Percentiles rank a stretch among this genome's conserved stretches.
These are phyloP conservation scores for Usnea hakonensis DNA, from an alignment of 495 filamentous ascomycete genomes.

Conservation along the genomic window DNA sequence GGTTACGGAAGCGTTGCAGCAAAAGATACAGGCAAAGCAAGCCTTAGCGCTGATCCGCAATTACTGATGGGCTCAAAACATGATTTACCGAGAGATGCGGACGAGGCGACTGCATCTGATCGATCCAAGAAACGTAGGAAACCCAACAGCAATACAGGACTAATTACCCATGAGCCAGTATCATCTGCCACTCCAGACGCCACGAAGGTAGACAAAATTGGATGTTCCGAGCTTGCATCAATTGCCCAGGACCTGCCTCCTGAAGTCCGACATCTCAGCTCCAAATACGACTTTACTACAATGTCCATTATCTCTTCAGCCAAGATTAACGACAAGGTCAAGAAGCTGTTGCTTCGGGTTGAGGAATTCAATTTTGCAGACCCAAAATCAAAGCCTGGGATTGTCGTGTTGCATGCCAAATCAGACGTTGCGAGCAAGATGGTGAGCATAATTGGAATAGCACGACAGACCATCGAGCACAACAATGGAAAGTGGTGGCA, in stretches of 20 bases:
- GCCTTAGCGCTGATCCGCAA: neutral
- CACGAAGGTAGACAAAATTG: neutral
- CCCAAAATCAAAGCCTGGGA: slow-evolving; percentile 22
- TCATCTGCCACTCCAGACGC: neutral
- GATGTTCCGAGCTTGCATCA: neutral
- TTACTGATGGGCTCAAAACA: neutral
- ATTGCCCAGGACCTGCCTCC: neutral
- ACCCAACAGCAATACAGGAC: slow-evolving; percentile 5
- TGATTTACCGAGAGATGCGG: neutral
- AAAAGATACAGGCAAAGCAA: neutral
- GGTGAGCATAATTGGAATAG: slow-evolving; percentile 56
- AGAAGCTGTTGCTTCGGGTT: slow-evolving; percentile 24
- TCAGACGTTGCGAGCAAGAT: slow-evolving; percentile 48
- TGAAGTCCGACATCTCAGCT: slow-evolving; percentile 8
- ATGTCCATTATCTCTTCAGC: slow-evolving; percentile 46
- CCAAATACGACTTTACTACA: slow-evolving; percentile 15
- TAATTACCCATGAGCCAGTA: neutral
- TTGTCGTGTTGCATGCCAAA: slow-evolving; percentile 46
- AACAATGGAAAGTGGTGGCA: slow-evolving; percentile 50
- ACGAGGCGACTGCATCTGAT: neutral
- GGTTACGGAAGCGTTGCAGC: neutral
- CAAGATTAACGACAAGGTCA: slow-evolving; percentile 47
- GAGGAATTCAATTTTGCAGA: slow-evolving; percentile 22
- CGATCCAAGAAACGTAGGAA: slow-evolving; percentile 5
- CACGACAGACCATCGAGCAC: slow-evolving; percentile 50